Conservation (phyloP, 345 rosid genomes). For the Corchorus olitorius region DNA sequence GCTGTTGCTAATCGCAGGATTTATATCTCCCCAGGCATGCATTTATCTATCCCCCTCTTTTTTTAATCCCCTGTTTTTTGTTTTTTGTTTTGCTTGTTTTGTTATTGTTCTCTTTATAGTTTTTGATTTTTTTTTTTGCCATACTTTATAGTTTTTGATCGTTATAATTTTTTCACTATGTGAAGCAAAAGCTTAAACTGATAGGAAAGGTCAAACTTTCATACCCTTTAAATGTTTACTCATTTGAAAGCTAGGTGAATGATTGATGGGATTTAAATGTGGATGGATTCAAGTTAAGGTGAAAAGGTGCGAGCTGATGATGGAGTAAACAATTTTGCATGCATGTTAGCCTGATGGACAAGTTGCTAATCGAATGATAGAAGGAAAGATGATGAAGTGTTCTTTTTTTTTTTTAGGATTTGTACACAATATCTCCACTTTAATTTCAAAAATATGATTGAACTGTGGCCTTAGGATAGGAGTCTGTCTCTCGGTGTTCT, state of each 20-base stretch:
- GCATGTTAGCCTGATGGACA: neutral
- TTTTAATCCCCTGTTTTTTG: neutral
- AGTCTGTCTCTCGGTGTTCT: neutral
- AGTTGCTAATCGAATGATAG: neutral
- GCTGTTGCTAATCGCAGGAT: slow-evolving; percentile 53
- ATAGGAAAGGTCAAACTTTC: neutral
- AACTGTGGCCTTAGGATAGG: neutral
- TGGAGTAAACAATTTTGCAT: neutral
- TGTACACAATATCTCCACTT: neutral
- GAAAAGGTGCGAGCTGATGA: neutral
- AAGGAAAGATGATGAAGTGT: neutral
- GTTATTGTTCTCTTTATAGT: neutral
- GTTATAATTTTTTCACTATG: neutral
- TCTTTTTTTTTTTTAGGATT: neutral
- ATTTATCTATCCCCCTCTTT: neutral
- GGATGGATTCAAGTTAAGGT: slow-evolving; percentile 11
- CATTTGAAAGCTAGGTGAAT: neutral
- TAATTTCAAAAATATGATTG: neutral
- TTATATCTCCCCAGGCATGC: slow-evolving; percentile 57
- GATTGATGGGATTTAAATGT: neutral
- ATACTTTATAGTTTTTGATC: neutral
- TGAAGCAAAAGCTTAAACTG: neutral
- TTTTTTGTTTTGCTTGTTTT: neutral
- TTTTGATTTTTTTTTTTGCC: neutral
- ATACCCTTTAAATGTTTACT: neutral